These are phyloP conservation scores for Suhomyces chickasaworum DNA, from an alignment of 1,139 yeast genomes.

Conservation along the genomic window DNA sequence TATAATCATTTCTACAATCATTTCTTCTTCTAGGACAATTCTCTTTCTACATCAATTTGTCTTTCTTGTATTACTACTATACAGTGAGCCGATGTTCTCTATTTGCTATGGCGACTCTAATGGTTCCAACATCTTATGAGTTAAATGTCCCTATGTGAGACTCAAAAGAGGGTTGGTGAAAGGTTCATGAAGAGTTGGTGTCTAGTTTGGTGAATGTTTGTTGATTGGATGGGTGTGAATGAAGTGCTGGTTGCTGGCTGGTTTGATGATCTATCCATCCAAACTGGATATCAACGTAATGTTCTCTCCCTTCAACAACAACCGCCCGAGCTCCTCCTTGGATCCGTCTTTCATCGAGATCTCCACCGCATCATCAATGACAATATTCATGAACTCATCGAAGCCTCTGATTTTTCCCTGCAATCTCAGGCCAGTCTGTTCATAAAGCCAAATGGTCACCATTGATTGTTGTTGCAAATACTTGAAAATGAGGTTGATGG, in stretches of 20 bases:
- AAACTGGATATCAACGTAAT: slow-evolving; percentile 74
- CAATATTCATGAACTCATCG: slow-evolving; percentile 97
- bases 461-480: slow-evolving; percentile 78
- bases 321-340: slow-evolving; percentile 47
- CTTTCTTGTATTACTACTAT: slow-evolving; percentile 2
- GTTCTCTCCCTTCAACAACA: slow-evolving; percentile 90
- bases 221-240: too few relatives aligned
- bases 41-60: too few relatives aligned
- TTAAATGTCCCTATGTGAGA: too few relatives aligned
- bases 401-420: slow-evolving; percentile 89
- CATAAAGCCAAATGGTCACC: slow-evolving; percentile 87
- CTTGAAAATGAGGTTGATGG: slow-evolving; percentile 87
- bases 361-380: slow-evolving; percentile 87
- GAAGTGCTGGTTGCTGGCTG: too few relatives aligned
- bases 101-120: not conserved
- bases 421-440: slow-evolving; percentile 74
- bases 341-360: slow-evolving; percentile 49
- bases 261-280: slow-evolving; percentile 40
- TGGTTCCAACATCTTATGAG: not conserved
- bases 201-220: too few relatives aligned
- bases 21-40: too few relatives aligned
- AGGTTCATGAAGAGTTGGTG: too few relatives aligned
- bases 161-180: too few relatives aligned
- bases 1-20: too few relatives aligned
- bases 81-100: not conserved